Evolutionary conservation across 805 yeast species (phyloP).

Genomic region (Barnettozyma sucrosica): DNA sequence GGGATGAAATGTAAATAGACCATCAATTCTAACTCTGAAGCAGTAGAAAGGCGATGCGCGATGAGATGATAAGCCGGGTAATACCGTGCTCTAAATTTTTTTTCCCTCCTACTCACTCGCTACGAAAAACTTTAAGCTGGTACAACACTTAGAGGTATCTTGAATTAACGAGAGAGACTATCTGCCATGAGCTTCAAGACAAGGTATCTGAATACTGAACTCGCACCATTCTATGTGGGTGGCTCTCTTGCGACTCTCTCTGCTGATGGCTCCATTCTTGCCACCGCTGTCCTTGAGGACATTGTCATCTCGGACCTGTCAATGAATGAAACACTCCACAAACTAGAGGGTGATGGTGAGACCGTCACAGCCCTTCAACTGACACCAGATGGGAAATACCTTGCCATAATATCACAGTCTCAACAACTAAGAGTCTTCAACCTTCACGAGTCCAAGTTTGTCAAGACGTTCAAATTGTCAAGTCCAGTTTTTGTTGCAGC

Average conservation of each 20-base stretch:
- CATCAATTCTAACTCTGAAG: not conserved
- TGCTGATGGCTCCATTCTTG: slow-evolving; percentile 54
- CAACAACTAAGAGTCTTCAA: slow-evolving; percentile 68
- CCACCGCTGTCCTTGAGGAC: slow-evolving; percentile 77
- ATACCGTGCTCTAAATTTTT: not conserved
- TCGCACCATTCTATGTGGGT: slow-evolving; percentile 85
- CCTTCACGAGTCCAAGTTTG: slow-evolving; percentile 30
- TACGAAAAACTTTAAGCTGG: not conserved
- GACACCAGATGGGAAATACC: slow-evolving; percentile 65
- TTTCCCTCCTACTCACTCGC: not conserved
- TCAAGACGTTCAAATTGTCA: slow-evolving; percentile 52
- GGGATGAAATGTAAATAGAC: not conserved
- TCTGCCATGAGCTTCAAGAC: slow-evolving; percentile 21
- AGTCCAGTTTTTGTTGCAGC: slow-evolving; percentile 80
- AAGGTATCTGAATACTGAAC: slow-evolving; percentile 32
- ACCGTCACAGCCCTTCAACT: slow-evolving; percentile 72
- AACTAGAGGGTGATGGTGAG: slow-evolving; percentile 77
- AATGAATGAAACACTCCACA: slow-evolving; percentile 51
- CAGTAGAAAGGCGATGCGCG: not conserved
- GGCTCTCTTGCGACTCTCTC: slow-evolving; percentile 71
- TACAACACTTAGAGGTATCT: not conserved
- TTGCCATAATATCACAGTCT: slow-evolving; percentile 77
- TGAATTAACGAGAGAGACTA: not conserved
- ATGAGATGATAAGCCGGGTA: slow-evolving; percentile 2
- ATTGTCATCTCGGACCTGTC: slow-evolving; percentile 60